phyloP scores from a whole-genome alignment of 176 grass and related monocot genomes.

The Triticum timopheevii region DNA sequence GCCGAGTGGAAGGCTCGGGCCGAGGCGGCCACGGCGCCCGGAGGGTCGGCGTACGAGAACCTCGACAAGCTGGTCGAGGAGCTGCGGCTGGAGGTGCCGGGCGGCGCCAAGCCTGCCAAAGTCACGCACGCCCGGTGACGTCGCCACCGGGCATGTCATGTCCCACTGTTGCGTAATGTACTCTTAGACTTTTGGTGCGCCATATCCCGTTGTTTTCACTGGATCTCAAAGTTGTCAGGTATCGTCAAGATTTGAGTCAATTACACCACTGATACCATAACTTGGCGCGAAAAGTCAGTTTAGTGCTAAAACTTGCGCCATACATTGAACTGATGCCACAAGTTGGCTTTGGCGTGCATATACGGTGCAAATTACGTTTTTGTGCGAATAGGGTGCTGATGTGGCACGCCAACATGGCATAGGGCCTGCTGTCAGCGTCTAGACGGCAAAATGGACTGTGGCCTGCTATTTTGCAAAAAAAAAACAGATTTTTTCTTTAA shows the following conservation, averaged over 20 bases:
- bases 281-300: no score
- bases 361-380: no score
- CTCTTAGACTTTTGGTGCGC: not conserved
- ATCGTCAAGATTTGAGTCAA: not conserved
- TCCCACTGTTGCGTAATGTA: not conserved
- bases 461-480: no score
- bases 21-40: conserved; percentile 13
- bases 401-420: no score
- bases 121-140: not conserved
- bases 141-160: not conserved
- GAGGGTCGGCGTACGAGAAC: conserved; percentile 34
- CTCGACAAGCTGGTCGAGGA: conserved; percentile 20
- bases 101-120: not conserved
- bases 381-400: no score
- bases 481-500: no score
- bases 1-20: conserved; percentile 21
- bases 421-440: no score
- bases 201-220: not conserved
- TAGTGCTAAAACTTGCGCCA: no score
- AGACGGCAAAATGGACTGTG: no score
- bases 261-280: no score
- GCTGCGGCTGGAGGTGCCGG: not conserved
- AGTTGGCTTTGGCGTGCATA: no score
- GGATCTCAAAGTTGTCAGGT: not conserved
- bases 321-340: no score